phyloP scores from a whole-genome alignment of 2,329 filamentous ascomycete species.

The Metarhizium sp. region DNA sequence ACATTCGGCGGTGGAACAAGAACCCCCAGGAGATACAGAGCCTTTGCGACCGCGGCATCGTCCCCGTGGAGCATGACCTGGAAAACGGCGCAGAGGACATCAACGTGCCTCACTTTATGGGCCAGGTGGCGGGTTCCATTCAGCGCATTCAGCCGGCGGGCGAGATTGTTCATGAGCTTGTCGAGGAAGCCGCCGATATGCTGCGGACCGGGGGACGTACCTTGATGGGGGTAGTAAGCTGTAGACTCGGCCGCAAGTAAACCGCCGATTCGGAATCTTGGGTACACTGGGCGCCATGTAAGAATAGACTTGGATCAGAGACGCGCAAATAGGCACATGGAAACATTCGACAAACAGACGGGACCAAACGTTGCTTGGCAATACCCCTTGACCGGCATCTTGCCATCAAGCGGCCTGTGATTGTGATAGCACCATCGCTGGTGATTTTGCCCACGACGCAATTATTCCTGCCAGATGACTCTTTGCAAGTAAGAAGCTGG shows the following conservation, averaged over 20 bases:
- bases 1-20: slow-evolving; percentile 72
- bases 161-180: slow-evolving; percentile 87
- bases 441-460: too few species aligned
- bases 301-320: too few species aligned
- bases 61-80: slow-evolving; percentile 75
- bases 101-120: slow-evolving; percentile 86
- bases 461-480: too few species aligned
- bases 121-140: slow-evolving; percentile 78
- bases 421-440: too few species aligned
- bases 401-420: too few species aligned
- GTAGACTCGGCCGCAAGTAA: background rate
- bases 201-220: background rate
- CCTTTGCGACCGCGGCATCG: slow-evolving; percentile 66
- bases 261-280: background rate
- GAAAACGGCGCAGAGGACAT: slow-evolving; percentile 67
- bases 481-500: too few species aligned
- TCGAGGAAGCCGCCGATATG: slow-evolving; percentile 56
- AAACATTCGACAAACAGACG: too few species aligned
- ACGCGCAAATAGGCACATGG: too few species aligned
- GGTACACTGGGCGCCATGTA: too few species aligned
- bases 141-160: slow-evolving; percentile 68
- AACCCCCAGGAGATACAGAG: slow-evolving; percentile 64
- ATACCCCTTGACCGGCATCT: too few species aligned
- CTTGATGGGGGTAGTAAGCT: background rate
- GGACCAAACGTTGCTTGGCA: too few species aligned